A percentile compares a stretch with the other conserved stretches of the same genome.
Evolutionary conservation across 2,329 filamentous ascomycete genomes (phyloP).

Genomic region (Botrytis medusae): DNA sequence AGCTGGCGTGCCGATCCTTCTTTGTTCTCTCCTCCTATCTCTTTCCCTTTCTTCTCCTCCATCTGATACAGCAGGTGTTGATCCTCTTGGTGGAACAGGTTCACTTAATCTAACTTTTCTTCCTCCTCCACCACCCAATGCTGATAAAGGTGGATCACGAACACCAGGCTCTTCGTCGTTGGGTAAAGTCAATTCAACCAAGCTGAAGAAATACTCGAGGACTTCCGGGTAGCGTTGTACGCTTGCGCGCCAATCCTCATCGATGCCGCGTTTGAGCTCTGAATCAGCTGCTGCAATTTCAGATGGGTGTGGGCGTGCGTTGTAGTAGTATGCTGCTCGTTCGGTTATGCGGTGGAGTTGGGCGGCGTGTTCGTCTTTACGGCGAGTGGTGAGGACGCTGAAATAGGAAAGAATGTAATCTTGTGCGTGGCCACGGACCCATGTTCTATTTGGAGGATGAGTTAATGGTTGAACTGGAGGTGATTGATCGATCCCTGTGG

Average conservation of each 20-base stretch:
- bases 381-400: slow-evolving; percentile 58
- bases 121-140: slow-evolving; percentile 35
- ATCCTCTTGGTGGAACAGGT: slow-evolving; percentile 27
- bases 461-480: not conserved
- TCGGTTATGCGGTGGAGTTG: slow-evolving; percentile 57
- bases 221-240: slow-evolving; percentile 78
- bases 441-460: slow-evolving; percentile 48
- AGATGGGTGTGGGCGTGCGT: slow-evolving; percentile 56
- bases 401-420: slow-evolving; percentile 69
- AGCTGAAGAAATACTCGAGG: slow-evolving; percentile 75
- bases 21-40: slow-evolving; percentile 23
- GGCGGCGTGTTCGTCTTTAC: slow-evolving; percentile 56
- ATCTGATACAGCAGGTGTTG: slow-evolving; percentile 25
- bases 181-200: slow-evolving; percentile 67
- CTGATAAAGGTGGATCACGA: slow-evolving; percentile 58
- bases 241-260: slow-evolving; percentile 74
- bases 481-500: not conserved
- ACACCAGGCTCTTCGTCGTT: slow-evolving; percentile 59
- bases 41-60: slow-evolving; percentile 23
- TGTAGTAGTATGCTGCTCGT: slow-evolving; percentile 58
- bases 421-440: slow-evolving; percentile 65
- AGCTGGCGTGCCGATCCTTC: slow-evolving; percentile 24
- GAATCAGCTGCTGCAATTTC: slow-evolving; percentile 65
- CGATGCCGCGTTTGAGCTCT: slow-evolving; percentile 69
- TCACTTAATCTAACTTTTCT: slow-evolving; percentile 36